Conservation (phyloP, 371 early-diverging fungal species). For the Mucor racemosus region DNA sequence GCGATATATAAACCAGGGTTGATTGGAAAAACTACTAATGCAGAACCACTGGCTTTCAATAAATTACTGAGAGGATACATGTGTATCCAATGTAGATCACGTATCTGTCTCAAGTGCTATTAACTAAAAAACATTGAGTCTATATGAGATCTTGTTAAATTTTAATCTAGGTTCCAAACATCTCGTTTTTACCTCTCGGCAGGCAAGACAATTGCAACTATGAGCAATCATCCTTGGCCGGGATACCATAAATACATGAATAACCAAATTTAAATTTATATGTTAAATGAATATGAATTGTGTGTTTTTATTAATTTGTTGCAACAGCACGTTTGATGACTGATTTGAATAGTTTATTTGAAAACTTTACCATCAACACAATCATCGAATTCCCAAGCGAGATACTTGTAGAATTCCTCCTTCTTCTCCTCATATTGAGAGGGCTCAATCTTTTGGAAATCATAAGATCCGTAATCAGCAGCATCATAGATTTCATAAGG, state of each 20-base stretch:
- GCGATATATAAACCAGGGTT: too few species aligned
- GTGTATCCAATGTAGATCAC: slow-evolving; percentile 28
- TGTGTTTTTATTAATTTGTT: slow-evolving; percentile 3
- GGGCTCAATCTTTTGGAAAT: slow-evolving; percentile 83
- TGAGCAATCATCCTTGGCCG: slow-evolving; percentile 44
- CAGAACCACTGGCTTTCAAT: slow-evolving; percentile 8
- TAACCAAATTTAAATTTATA: not conserved
- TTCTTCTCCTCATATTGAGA: slow-evolving; percentile 59
- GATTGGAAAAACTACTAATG: not conserved
- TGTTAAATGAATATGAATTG: not conserved
- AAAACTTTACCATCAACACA: slow-evolving; percentile 64
- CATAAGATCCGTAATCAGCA: slow-evolving; percentile 89
- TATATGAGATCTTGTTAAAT: slow-evolving; percentile 26
- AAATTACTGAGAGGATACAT: too few species aligned
- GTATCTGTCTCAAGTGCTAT: slow-evolving; percentile 39
- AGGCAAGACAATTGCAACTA: slow-evolving; percentile 42
- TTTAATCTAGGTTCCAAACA: slow-evolving; percentile 42
- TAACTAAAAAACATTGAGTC: slow-evolving; percentile 29
- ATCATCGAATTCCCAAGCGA: slow-evolving; percentile 57
- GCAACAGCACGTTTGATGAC: slow-evolving; percentile 59
- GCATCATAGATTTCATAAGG: slow-evolving; percentile 87
- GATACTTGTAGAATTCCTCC: slow-evolving; percentile 53
- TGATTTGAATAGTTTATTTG: slow-evolving; percentile 58
- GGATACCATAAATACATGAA: slow-evolving; percentile 28
- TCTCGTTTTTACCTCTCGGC: slow-evolving; percentile 37